Evolutionary conservation across 2,329 filamentous ascomycete species (phyloP), one percentile per base, ranked within the genome.

Genomic region (Arthrobotrys sphaeroides): DNA sequence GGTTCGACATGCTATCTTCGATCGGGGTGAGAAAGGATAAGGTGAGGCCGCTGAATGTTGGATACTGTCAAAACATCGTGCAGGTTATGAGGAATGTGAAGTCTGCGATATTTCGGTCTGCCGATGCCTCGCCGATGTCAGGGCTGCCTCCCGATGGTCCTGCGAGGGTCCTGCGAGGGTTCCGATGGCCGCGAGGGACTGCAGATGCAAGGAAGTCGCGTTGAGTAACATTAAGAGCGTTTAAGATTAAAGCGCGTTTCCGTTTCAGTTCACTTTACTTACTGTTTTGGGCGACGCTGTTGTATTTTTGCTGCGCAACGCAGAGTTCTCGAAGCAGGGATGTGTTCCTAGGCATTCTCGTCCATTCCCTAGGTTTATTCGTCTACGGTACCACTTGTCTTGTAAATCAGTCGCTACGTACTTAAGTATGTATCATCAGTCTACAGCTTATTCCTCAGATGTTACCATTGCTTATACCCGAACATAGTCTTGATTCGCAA

Each of bases 1-100:
- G 22, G 70, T 47, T 64, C 28, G 67, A 33, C 67, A 72, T 72
- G n/a, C 31, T 64, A 18, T 28, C n/a, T n/a, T n/a, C n/a, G n/a
- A n/a, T n/a, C n/a, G 10, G 13, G 22, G 40, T n/a, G 10, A 20
- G 20, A 28, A 64, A 55, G 67, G 67, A 45, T 64, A 60, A 20
- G 31, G 24, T 49, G 4, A 51, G 20, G 13, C 47, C 6, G 47
- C 33, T 13, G 26, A 42, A 24, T 70, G 6, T 13, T 9, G 38
- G 16, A 16, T 42, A 18, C 40, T 28, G 38, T 18, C 28, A 42
- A 43, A 31, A 43, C 40, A 45, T 60, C 38, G 55, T 60, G 22
- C 16, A 20, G 42, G 9, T 20, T 18, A 16, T 13, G n/a, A 13
- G 16, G 16, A 16, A 7, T 38, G 28, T 36, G 10, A 16, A 33